Evolutionary conservation across 257 asterid species (phyloP).

Genomic region (Forsythia viridissima): DNA sequence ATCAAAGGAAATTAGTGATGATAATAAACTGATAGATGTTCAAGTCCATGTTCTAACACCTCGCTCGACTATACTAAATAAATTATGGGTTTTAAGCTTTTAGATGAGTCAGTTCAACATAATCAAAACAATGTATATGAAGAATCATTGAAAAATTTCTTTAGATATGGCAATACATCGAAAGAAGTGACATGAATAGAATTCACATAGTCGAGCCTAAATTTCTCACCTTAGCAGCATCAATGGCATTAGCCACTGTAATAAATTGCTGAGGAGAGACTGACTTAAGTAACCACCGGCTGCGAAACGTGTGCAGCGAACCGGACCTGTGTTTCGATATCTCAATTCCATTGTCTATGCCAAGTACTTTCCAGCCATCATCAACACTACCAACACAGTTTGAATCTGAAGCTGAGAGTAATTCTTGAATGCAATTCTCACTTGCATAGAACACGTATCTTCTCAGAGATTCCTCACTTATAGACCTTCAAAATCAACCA

Average conservation of each 20-base stretch:
- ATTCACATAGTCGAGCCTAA: background rate
- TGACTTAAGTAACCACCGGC: constrained; percentile 68
- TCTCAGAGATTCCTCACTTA: constrained; percentile 89
- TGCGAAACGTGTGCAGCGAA: constrained; percentile 74
- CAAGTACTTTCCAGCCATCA: constrained; percentile 74
- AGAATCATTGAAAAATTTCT: too few relatives aligned
- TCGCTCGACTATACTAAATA: too few relatives aligned
- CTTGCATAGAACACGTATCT: constrained; percentile 84
- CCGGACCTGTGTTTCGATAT: constrained; percentile 74
- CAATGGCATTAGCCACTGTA: constrained; percentile 82
- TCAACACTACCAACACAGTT: constrained; percentile 31
- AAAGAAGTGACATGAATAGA: background rate
- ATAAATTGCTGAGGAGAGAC: constrained; percentile 77
- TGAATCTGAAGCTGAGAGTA: constrained; percentile 79
- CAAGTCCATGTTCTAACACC: too few relatives aligned
- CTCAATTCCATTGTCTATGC: constrained; percentile 70
- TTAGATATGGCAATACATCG: too few relatives aligned
- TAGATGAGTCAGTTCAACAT: too few relatives aligned
- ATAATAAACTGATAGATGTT: background rate
- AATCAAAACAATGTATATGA: too few relatives aligned
- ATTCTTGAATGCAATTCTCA: constrained; percentile 87
- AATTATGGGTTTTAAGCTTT: too few relatives aligned
- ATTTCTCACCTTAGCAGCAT: constrained; percentile 73
- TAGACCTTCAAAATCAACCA: constrained; percentile 54
- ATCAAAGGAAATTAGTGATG: background rate